Base-by-base conservation (phyloP, 805 yeast genomes). In the Lipomyces orientalis region DNA sequence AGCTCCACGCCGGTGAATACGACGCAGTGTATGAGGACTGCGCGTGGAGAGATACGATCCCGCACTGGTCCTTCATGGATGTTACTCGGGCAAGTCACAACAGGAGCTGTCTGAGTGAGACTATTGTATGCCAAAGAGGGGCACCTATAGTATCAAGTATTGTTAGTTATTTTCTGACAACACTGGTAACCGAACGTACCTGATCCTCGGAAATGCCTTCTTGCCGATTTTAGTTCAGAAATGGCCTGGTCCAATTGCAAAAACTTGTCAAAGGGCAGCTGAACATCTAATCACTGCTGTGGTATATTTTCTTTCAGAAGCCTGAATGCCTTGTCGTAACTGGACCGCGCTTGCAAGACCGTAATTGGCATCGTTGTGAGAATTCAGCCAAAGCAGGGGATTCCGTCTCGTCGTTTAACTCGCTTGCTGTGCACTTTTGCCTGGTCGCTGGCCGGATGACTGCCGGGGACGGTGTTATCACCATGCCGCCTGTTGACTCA, bases 41-140 rank as follows among this genome's bases (percentile, higher is more conserved):
- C 29, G 1, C 29, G 29, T 25, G 29, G 29, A 25, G 29, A 25
- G 29, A 25, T 25, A 25, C n/a, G n/a, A n/a, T n/a, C n/a, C 9
- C 55, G 4, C 6, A n/a, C 55, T 25, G 34, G 5, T 1, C 4
- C 0, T 52, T 52, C 34, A 34, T 19, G 55, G 55, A 52, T 25
- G 22, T 12, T 31, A 25, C 55, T 25, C 3, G 55, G 55, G n/a
- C 19, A 29, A 12, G 55, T 52, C 8, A 52, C 34, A 12, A 52
- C 34, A 8, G 55, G 8, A 29, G 9, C 55, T 52, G 6, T 22
- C 55, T 51, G 10, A 2, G 55, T 29, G 8, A 5, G 4, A 9
- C 55, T 52, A 31, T 52, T 52, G 55, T 52, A 52, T 52, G 12
- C 34, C 55, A 52, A 52, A 10, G 10, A 25, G 4, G 55, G 55